Conservation (phyloP, 306 rosid species). For the Cucumis sativus region DNA sequence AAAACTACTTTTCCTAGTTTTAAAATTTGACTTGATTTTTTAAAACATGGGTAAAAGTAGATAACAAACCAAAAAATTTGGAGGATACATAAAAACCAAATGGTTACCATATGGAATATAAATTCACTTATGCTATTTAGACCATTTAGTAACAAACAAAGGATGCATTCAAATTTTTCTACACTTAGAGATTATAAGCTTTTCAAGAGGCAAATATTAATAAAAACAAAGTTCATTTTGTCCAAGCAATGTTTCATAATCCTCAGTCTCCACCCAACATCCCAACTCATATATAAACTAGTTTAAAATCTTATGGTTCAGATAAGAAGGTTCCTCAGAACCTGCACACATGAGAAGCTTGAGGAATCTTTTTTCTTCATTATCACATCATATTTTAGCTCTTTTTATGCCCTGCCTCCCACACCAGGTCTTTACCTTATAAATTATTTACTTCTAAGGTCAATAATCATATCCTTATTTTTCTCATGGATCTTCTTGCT, state of each 20-base stretch:
- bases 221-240: neutral
- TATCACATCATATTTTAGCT: neutral
- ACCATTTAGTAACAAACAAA: neutral
- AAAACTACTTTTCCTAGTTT: no score
- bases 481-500: neutral
- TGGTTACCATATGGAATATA: no score
- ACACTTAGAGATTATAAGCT: neutral
- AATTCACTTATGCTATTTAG: neutral
- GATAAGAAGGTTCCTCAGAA: slow-evolving; percentile 4
- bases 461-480: neutral
- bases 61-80: no score
- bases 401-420: no score
- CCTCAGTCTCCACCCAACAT: slow-evolving; percentile 4
- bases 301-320: neutral
- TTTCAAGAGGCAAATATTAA: neutral
- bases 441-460: neutral
- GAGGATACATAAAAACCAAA: no score
- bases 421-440: neutral
- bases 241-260: slow-evolving; percentile 15
- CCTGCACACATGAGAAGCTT: neutral
- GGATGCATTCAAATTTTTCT: neutral
- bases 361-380: neutral
- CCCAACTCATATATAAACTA: slow-evolving; percentile 12
- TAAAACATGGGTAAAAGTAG: no score
- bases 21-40: no score